Evolutionary conservation across 2,329 filamentous ascomycete species (phyloP), one percentile per base, ranked within the genome.

Genomic region (Hypoxylon sp.): DNA sequence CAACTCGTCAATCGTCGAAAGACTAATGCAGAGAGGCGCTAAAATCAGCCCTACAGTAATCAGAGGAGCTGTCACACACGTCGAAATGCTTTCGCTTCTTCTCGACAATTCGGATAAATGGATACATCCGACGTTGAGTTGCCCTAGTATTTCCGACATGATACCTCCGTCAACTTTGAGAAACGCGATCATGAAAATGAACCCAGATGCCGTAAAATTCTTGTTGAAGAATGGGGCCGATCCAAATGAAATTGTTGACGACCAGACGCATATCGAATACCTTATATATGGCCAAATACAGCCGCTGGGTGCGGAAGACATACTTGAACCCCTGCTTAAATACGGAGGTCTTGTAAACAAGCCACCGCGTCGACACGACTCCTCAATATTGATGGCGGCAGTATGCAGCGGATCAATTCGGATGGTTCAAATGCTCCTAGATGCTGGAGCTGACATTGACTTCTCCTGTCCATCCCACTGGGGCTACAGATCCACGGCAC

Each of bases 361-460:
- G 8, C 6, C 6, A 17, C 17, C 33, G 13, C 13, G 10, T 24
- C 5, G 13, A 14, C 2, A 8, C 13, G 19, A 14, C 2, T 13
- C 17, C 46, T 29, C n/a, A n/a, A n/a, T n/a, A n/a, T n/a, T n/a
- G n/a, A n/a, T n/a, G n/a, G n/a, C n/a, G n/a, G n/a, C n/a, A n/a
- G n/a, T n/a, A n/a, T n/a, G n/a, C n/a, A n/a, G n/a, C 4, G 48
- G 29, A 9, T 31, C 8, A 3, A 52, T 26, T 17, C 13, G 14
- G n/a, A 13, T 22, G 10, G 6, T 52, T 52, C 29, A 22, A 10
- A 22, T 6, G 13, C 50, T 52, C 26, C 14, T 52, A 14, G 14
- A 52, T 5, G 31, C 26, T 17, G 50, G 50, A 5, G 50, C 31
- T 13, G 14, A 52, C 14, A 29, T 52, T 29, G 22, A 52, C 50